Base-by-base conservation (phyloP, 2,329 filamentous ascomycete genomes). In the Epichloe sibirici region DNA sequence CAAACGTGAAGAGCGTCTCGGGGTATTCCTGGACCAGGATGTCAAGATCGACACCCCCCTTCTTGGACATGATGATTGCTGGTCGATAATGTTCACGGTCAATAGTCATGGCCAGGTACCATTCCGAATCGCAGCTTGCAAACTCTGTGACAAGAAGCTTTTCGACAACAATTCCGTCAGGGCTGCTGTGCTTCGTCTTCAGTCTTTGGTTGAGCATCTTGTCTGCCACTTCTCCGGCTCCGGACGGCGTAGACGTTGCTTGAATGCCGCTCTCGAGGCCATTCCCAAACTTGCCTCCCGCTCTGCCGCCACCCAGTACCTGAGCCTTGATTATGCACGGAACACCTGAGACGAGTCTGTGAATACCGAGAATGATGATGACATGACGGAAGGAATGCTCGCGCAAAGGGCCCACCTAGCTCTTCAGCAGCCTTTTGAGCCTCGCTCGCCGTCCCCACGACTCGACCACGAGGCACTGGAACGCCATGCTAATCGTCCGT, bases 1-100 rank as follows among this genome's bases (percentile, higher is more conserved):
- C 23, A 25, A 68, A 65, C 0, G 54, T 51, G 3, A 50, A 40
- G 0, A 62, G 25, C 2, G 55, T 49, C 0, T 46, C 46, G 0
- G 52, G 52, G 0, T 48, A 34, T 0, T 56, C 28, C 6, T 49
- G 35, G 4, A 51, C 21, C 3, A 66, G 59, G 0, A 55, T 52
- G 11, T 59, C 54, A 5, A 67, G 56, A 3, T 56, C 23, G 4
- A 34, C 17, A 6, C 55, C 48, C 4, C 4, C 56, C 51, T 1
- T 61, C 51, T 28, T 62, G 15, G 67, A 71, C 2, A 72, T 56
- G 5, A 72, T 56, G 3, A 76, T 57, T 0, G 63, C 58, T 0
- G 73, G 73, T 12, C 58, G 60, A 48, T 60, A 67, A 13, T 61
- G 62, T n/a, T 71, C 66, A 4, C 73, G 69, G 45, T 75, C 71